A percentile compares a stretch with the other conserved stretches of the same genome.
phyloP scores from a whole-genome alignment of 805 yeast genomes.

The Lipomyces japonicus region DNA sequence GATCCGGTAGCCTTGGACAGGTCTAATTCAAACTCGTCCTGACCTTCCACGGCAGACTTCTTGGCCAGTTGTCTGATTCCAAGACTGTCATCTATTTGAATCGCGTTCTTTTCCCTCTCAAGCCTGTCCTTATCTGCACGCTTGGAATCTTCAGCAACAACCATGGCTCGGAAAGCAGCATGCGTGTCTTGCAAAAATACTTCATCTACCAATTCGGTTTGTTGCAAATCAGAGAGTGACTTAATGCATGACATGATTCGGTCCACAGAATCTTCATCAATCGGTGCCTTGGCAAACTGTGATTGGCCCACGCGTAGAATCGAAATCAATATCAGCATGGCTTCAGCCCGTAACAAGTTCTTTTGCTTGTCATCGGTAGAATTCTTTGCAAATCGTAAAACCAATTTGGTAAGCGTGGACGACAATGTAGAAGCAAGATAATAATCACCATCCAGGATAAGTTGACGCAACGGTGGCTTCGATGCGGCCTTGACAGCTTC shows the following conservation, averaged over 20 bases:
- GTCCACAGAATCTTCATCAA: conserved; percentile 96
- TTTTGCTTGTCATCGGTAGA: conserved; percentile 50
- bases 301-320: conserved; percentile 84
- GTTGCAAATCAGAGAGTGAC: conserved; percentile 61
- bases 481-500: conserved; percentile 41
- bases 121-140: conserved; percentile 50
- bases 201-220: conserved; percentile 46
- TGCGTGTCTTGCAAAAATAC: conserved; percentile 87
- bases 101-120: conserved; percentile 58
- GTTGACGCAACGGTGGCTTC: conserved; percentile 70
- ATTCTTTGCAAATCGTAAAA: conserved; percentile 64
- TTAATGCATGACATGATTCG: conserved; percentile 84
- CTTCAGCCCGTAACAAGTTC: conserved; percentile 92
- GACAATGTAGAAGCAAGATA: conserved; percentile 86
- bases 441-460: conserved; percentile 81
- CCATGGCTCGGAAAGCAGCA: conserved; percentile 72
- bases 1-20: conserved; percentile 50
- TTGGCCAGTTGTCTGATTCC: conserved; percentile 72
- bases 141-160: conserved; percentile 56
- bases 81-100: conserved; percentile 74
- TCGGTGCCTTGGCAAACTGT: conserved; percentile 60
- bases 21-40: conserved; percentile 56
- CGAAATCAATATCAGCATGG: conserved; percentile 86
- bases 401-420: conserved; percentile 82
- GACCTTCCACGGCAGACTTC: conserved; percentile 38